Percentiles rank a stretch among this genome's conserved stretches.
Conservation (phyloP, 2,329 filamentous ascomycete species). For the Aaosphaeria pasadenensis region DNA sequence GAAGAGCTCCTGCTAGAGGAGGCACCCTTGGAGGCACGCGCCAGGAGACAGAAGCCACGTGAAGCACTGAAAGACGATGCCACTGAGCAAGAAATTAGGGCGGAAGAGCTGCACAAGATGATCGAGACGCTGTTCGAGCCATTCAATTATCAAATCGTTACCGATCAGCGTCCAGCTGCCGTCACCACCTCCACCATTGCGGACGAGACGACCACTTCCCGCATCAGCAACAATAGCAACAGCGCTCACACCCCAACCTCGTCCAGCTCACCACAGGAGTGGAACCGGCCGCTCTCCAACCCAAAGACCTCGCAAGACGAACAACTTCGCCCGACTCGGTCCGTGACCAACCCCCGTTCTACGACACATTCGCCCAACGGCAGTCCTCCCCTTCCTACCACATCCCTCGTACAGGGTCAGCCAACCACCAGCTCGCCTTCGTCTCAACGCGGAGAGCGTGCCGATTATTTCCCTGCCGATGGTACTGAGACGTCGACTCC, state of each 20-base stretch:
- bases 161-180: conserved; percentile 61
- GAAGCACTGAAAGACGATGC: conserved; percentile 91
- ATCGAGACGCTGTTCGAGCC: conserved; percentile 92
- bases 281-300: conserved; percentile 26
- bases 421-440: conserved; percentile 23
- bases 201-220: conserved; percentile 29
- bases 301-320: conserved; percentile 35
- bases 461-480: conserved; percentile 35
- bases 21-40: conserved; percentile 87
- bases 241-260: conserved; percentile 31
- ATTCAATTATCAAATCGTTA: conserved; percentile 88
- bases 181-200: conserved; percentile 14
- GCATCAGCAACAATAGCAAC: conserved; percentile 30
- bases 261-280: conserved; percentile 28
- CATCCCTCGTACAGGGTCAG: conserved; percentile 19
- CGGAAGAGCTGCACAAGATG: conserved; percentile 89
- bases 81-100: conserved; percentile 88
- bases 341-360: conserved; percentile 36
- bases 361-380: conserved; percentile 48
- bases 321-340: conserved; percentile 36
- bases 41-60: conserved; percentile 87
- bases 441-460: conserved; percentile 32
- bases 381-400: conserved; percentile 42
- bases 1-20: conserved; percentile 93
- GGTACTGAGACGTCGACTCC: conserved; percentile 23